A percentile compares a stretch with the other conserved stretches of the same genome.
These are phyloP conservation scores for Gymnopilus dilepis DNA, from an alignment of 768 basidiomycete species.

Conservation along the genomic window DNA sequence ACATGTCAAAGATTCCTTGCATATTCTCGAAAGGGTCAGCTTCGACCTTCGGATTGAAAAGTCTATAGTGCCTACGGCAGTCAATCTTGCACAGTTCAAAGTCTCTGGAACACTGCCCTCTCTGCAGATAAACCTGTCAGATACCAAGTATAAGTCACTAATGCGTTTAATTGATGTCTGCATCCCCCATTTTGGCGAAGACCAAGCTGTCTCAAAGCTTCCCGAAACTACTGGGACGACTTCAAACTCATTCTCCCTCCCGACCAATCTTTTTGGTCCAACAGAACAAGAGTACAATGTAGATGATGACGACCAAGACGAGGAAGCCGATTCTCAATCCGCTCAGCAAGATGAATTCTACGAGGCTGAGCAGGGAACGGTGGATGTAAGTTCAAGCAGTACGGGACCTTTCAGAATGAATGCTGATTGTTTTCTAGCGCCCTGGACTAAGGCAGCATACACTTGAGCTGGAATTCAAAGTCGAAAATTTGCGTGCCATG, in stretches of 20 bases:
- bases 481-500: slow-evolving; percentile 80
- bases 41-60: slow-evolving; percentile 89
- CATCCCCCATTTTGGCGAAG: slow-evolving; percentile 80
- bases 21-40: slow-evolving; percentile 91
- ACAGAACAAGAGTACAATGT: slow-evolving; percentile 70
- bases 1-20: slow-evolving; percentile 63
- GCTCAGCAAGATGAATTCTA: slow-evolving; percentile 64
- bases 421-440: slow-evolving; percentile 31
- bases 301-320: slow-evolving; percentile 51
- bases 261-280: slow-evolving; percentile 59
- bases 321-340: slow-evolving; percentile 41
- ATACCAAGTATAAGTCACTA: slow-evolving; percentile 87
- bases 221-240: slow-evolving; percentile 29
- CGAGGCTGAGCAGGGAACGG: slow-evolving; percentile 68
- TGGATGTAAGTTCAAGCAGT: slow-evolving; percentile 47
- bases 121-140: slow-evolving; percentile 88
- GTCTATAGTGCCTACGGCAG: slow-evolving; percentile 86
- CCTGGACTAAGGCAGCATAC: slow-evolving; percentile 57
- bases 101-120: slow-evolving; percentile 87
- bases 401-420: slow-evolving; percentile 4
- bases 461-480: slow-evolving; percentile 88
- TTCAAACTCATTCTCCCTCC: slow-evolving; percentile 52
- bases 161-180: slow-evolving; percentile 93
- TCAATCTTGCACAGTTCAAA: slow-evolving; percentile 87
- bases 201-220: slow-evolving; percentile 24